Evolutionary conservation across 2,329 filamentous ascomycete genomes (phyloP), one percentile per base, ranked within the genome.

Genomic region (Chrysosporium keratinophilum): DNA sequence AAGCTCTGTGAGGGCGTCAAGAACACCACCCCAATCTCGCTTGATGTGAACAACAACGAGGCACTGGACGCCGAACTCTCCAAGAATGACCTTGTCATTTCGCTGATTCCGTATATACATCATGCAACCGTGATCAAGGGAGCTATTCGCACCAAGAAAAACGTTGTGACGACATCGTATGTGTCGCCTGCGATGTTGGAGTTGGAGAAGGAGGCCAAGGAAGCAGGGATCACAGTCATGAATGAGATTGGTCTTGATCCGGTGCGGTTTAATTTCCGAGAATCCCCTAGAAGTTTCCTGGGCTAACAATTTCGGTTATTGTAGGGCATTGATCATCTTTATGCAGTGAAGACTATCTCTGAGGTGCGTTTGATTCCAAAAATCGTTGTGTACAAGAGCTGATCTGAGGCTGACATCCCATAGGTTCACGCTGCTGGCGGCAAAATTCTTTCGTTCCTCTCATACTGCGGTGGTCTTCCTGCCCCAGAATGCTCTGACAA

Each of bases 81-180:
- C 66, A 82, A 94, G 77, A 78, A 86, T 68, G 86, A 93, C 68
- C 74, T 95, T 10, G 83, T 85, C 68, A 85, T 90, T 69, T 81
- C 76, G 66, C 71, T 97, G 71, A 95, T 97, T 63, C 91, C 91
- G 49, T 97, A 96, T 76, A 94, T 83, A 57, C 88, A 82, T 79
- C 89, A 95, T 71, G 87, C 85, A 44, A 77, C 79, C 54, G 89
- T 96, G 64, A 94, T 96, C 81, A 91, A 95, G 79, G 83, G 85
- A 35, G 91, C 89, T 59, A 96, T 97, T 74, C 81, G 84, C 65
- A 80, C 84, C 65, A 96, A 95, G 86, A 95, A 91, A 80, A 76
- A 97, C 76, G 89, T 97, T 57, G 90, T 97, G 66, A 96, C 91
- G 56, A 96, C 91, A 31, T 88, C 83, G 60, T 97, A 97, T 68